These are phyloP conservation scores for Cyclanthera cordifolia DNA, from an alignment of 306 rosid species.

Conservation along the genomic window DNA sequence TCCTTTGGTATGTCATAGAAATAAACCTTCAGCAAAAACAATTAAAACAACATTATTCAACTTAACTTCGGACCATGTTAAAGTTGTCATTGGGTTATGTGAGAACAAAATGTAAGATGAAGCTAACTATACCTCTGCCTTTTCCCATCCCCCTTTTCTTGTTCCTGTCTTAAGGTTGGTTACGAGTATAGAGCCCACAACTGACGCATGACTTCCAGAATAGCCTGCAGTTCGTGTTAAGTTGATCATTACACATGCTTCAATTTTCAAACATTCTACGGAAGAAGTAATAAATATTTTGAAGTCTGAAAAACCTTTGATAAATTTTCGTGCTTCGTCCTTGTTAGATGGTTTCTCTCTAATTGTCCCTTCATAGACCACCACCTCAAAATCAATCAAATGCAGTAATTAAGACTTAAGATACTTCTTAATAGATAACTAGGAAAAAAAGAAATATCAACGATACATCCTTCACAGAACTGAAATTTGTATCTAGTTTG, in stretches of 20 bases:
- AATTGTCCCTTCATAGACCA: conserved; percentile 60
- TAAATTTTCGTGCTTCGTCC: conserved; percentile 73
- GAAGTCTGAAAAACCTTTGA: conserved; percentile 46
- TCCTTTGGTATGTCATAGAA: conserved; percentile 75
- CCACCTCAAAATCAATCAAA: conserved; percentile 53
- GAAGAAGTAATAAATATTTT: not conserved
- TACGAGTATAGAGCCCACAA: conserved; percentile 71
- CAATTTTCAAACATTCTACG: not conserved
- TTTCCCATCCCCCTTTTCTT: conserved; percentile 65
- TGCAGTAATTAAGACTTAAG: conserved; percentile 6
- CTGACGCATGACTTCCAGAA: conserved; percentile 74
- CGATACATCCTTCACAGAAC: too few relatives aligned
- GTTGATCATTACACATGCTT: not conserved
- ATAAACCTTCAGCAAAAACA: conserved; percentile 43
- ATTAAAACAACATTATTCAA: not conserved
- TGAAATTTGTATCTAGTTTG: not conserved
- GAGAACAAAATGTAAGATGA: not conserved
- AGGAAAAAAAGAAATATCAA: not conserved
- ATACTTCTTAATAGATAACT: conserved; percentile 13
- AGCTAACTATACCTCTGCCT: conserved; percentile 60
- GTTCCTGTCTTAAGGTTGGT: conserved; percentile 77
- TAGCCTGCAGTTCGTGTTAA: conserved; percentile 48
- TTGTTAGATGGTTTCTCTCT: conserved; percentile 78
- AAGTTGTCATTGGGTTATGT: not conserved
- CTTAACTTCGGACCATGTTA: not conserved